Percentiles rank a stretch among this genome's conserved stretches.
Evolutionary conservation across 805 yeast species (phyloP).

Genomic region (Komagataella ulmi): DNA sequence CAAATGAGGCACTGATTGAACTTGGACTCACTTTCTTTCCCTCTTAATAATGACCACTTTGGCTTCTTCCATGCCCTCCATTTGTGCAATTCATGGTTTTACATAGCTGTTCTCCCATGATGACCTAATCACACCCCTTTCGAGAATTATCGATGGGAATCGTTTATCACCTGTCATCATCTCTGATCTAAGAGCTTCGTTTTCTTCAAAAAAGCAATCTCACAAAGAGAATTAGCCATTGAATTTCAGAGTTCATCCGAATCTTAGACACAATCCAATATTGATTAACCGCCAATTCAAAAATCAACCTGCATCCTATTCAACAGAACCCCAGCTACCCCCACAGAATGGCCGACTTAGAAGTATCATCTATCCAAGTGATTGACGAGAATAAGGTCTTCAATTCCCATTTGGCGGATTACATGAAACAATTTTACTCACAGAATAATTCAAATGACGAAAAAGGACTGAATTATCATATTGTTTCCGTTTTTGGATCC

Average conservation of each 20-base stretch:
- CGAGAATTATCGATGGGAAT: background rate
- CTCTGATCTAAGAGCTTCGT: background rate
- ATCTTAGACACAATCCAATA: background rate
- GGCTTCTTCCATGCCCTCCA: background rate
- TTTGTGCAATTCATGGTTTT: background rate
- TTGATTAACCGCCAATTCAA: background rate
- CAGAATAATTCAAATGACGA: conserved; percentile 14
- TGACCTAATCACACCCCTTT: background rate
- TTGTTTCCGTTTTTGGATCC: conserved; percentile 92
- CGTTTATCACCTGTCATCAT: background rate
- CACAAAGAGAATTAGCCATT: background rate
- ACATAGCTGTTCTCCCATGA: background rate
- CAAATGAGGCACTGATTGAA: background rate
- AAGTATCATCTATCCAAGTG: conserved; percentile 31
- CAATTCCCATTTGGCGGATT: conserved; percentile 20
- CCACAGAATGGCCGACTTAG: background rate
- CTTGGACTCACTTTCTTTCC: background rate
- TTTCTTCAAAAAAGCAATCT: background rate
- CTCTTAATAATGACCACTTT: background rate
- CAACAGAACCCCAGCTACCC: background rate
- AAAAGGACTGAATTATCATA: conserved; percentile 67
- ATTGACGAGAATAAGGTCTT: conserved; percentile 49
- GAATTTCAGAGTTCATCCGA: background rate
- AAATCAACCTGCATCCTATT: no score
- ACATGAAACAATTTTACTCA: conserved; percentile 14